phyloP scores from a whole-genome alignment of 257 asterid species.

The Solanum pinnatisectum region DNA sequence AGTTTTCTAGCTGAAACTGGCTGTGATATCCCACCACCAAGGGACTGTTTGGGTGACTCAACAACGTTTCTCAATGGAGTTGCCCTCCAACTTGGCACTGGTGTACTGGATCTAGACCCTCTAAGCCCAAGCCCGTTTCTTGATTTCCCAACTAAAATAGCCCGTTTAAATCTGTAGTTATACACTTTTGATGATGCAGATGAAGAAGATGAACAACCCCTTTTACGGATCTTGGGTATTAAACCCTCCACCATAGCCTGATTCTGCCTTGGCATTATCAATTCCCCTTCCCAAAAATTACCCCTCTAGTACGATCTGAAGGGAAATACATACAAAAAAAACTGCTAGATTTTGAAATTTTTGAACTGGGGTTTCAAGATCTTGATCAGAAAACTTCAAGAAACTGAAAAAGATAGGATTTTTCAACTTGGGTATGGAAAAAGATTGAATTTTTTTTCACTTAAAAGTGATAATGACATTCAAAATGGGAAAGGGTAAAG shows the following conservation, averaged over 20 bases:
- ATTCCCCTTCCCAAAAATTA: neutral
- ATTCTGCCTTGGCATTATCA: constrained; percentile 38
- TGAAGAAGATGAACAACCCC: constrained; percentile 82
- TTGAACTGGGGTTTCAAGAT: neutral
- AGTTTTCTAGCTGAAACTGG: constrained; percentile 85
- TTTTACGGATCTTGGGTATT: constrained; percentile 74
- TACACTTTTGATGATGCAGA: constrained; percentile 67
- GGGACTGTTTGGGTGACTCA: constrained; percentile 56
- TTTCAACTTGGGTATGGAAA: neutral
- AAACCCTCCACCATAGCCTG: constrained; percentile 41
- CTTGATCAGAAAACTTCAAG: neutral
- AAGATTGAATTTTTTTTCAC: neutral
- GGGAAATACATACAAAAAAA: neutral
- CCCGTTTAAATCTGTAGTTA: constrained; percentile 59
- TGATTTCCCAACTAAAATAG: constrained; percentile 73
- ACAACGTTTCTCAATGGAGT: constrained; percentile 37
- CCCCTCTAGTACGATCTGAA: neutral
- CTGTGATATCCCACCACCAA: constrained; percentile 45
- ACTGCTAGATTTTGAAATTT: neutral
- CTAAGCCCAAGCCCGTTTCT: constrained; percentile 40
- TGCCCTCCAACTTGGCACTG: constrained; percentile 81
- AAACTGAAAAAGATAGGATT: neutral
- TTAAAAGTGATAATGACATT: neutral
- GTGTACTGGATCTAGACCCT: constrained; percentile 83
- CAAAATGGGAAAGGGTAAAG: neutral